Conservation (phyloP, 2,329 filamentous ascomycete species). For the Fusarium cicatricum region DNA sequence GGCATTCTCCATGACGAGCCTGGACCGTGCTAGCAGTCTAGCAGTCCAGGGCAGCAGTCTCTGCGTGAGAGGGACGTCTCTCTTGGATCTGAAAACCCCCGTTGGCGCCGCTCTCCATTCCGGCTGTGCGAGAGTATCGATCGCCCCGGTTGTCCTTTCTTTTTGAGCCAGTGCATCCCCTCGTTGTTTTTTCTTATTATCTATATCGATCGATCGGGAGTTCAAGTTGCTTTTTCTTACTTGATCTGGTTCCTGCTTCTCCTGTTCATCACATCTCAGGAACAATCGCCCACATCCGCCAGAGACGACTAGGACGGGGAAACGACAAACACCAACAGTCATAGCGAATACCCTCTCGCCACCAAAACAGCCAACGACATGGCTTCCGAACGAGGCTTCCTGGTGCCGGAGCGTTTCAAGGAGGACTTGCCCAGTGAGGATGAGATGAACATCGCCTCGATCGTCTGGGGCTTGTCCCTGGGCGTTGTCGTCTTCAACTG, state of each 20-base stretch:
- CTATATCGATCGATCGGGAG: constrained; percentile 1
- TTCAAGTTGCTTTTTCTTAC: background rate
- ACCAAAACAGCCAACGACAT: constrained; percentile 1
- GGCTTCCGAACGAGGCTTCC: constrained; percentile 28
- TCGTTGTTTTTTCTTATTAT: background rate
- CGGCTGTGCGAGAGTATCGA: background rate
- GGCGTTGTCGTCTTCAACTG: constrained; percentile 36
- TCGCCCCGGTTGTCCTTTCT: constrained; percentile 1
- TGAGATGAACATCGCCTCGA: constrained; percentile 38
- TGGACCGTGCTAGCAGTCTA: constrained; percentile 16
- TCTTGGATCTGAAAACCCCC: constrained; percentile 3
- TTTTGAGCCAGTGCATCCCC: constrained; percentile 13
- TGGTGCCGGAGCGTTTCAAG: constrained; percentile 30
- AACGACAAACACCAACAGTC: background rate
- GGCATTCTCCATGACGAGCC: constrained; percentile 25
- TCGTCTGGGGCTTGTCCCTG: constrained; percentile 36
- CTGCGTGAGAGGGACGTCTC: background rate
- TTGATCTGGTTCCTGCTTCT: background rate
- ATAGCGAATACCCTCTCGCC: background rate
- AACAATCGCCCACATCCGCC: background rate
- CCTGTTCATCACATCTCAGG: constrained; percentile 2
- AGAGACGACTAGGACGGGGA: background rate
- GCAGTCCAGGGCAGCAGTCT: too few relatives aligned
- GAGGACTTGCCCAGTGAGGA: constrained; percentile 12
- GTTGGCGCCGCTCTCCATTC: constrained; percentile 6